phyloP scores from a whole-genome alignment of 2,329 filamentous ascomycete species.

The Exutisphaerella laricina region DNA sequence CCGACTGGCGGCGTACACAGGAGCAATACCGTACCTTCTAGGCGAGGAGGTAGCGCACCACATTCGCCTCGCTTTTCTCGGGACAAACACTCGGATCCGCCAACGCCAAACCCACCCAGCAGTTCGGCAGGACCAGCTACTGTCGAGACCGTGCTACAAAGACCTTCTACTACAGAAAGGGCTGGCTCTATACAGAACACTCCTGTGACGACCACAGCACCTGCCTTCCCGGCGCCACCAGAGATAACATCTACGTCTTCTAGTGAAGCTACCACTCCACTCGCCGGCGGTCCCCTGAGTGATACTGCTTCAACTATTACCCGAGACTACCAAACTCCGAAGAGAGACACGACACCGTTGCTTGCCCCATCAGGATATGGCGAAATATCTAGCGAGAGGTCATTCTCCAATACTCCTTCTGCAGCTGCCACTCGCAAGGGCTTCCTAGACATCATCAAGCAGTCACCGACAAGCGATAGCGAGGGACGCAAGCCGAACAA shows the following conservation, averaged over 20 bases:
- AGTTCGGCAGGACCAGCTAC: conserved; percentile 10
- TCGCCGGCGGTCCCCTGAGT: conserved; percentile 26
- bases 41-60: conserved; percentile 61
- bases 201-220: conserved; percentile 25
- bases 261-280: conserved; percentile 35
- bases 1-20: conserved; percentile 51
- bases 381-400: conserved; percentile 24
- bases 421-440: conserved; percentile 22
- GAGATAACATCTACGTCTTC: conserved; percentile 37
- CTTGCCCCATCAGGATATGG: conserved; percentile 27
- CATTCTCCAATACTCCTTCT: conserved; percentile 27
- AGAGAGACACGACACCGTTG: conserved; percentile 35
- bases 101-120: conserved; percentile 39
- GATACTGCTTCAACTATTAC: conserved; percentile 27
- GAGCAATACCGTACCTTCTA: conserved; percentile 92
- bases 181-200: conserved; percentile 29
- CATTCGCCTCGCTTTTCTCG: conserved; percentile 58
- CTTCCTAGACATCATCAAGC: conserved; percentile 64
- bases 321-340: conserved; percentile 29
- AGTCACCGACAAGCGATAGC: conserved; percentile 55
- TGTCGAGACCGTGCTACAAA: conserved; percentile 10
- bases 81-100: conserved; percentile 49
- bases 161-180: conserved; percentile 21
- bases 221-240: conserved; percentile 33
- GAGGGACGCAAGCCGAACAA: conserved; percentile 72